Evolutionary conservation across 192 early-diverging fungal genomes (phyloP).

Genomic region (Obelidium mucronatum): DNA sequence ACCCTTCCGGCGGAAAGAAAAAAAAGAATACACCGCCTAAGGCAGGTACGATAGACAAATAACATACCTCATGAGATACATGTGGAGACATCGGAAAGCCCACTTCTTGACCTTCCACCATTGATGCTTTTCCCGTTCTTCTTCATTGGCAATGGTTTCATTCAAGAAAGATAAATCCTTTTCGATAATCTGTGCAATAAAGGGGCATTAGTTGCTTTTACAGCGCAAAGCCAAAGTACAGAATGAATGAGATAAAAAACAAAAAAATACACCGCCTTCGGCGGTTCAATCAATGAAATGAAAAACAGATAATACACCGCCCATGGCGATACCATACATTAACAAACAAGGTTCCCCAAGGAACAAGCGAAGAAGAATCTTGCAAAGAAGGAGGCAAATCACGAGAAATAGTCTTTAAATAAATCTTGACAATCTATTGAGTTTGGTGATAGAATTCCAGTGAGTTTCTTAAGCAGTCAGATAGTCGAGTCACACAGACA

Average conservation of each 20-base stretch:
- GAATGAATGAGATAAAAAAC: no score
- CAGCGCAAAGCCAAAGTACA: not conserved
- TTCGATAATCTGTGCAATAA: conserved; percentile 22
- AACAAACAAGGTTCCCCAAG: conserved; percentile 90
- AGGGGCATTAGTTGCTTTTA: not conserved
- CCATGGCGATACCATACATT: conserved; percentile 59
- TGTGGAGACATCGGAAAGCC: conserved; percentile 86
- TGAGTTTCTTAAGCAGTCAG: not conserved
- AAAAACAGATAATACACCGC: no score
- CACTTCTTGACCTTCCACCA: conserved; percentile 97
- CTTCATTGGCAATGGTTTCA: conserved; percentile 54
- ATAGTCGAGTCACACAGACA: no score
- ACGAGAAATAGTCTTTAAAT: conserved; percentile 71
- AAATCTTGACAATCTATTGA: conserved; percentile 79
- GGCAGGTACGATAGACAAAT: not conserved
- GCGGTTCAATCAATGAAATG: no score
- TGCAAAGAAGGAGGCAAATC: conserved; percentile 57
- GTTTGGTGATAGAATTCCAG: not conserved
- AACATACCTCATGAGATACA: conserved; percentile 67
- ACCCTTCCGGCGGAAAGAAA: not conserved
- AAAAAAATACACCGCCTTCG: no score
- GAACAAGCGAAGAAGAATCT: conserved; percentile 72
- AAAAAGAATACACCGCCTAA: no score
- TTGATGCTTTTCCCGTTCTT: conserved; percentile 81
- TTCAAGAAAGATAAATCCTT: conserved; percentile 37